These are phyloP conservation scores for Beauveria medogensis DNA, from an alignment of 2,329 filamentous ascomycete genomes.

Conservation along the genomic window DNA sequence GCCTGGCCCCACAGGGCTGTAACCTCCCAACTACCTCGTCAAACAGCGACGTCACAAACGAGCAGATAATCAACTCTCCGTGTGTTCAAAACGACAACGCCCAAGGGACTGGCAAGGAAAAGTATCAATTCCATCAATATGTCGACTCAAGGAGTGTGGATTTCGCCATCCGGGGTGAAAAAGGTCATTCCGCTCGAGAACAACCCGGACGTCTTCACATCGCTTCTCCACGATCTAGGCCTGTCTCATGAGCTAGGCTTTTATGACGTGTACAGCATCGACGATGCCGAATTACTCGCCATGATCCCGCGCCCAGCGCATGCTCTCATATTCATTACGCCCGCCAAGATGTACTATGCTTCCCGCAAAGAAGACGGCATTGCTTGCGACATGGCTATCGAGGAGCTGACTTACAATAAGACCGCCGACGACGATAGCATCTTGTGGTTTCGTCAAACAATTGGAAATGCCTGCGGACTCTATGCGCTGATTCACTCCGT, in stretches of 20 bases:
- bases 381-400: constrained; percentile 14
- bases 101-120: neutral
- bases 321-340: constrained; percentile 74
- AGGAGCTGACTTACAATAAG: constrained; percentile 24
- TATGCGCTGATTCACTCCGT: constrained; percentile 69
- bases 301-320: constrained; percentile 65
- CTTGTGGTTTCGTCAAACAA: constrained; percentile 80
- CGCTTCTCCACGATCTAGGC: constrained; percentile 63
- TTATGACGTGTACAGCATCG: constrained; percentile 75
- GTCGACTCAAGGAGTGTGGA: constrained; percentile 23
- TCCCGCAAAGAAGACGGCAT: constrained; percentile 24
- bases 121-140: constrained; percentile 14
- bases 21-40: neutral
- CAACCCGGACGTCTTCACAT: constrained; percentile 72
- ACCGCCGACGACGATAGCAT: constrained; percentile 48
- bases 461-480: constrained; percentile 72
- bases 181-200: constrained; percentile 38
- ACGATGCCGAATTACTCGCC: constrained; percentile 66
- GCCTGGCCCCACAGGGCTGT: neutral
- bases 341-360: constrained; percentile 43
- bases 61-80: neutral
- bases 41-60: neutral
- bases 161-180: constrained; percentile 25
- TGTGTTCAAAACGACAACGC: neutral
- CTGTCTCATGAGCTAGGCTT: constrained; percentile 61